Conservation (phyloP, 2,329 filamentous ascomycete genomes). For the Cryphonectria nitschkei region DNA sequence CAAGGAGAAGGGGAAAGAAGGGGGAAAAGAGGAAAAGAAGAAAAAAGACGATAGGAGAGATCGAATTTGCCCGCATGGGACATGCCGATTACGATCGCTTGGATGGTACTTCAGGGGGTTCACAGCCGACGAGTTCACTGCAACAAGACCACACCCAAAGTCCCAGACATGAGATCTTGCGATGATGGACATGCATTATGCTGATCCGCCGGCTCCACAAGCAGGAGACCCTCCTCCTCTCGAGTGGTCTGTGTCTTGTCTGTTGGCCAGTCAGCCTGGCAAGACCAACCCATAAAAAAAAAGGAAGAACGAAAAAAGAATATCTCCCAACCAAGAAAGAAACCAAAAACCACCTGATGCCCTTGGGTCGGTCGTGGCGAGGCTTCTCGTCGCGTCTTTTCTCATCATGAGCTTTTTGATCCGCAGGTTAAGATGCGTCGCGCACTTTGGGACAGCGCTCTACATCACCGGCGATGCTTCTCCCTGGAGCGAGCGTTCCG, state of each 20-base stretch:
- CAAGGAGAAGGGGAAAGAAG: neutral
- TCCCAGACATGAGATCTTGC: slow-evolving; percentile 6
- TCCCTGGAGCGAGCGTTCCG: neutral
- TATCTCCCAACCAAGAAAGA: no score
- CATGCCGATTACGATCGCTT: neutral
- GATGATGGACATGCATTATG: neutral
- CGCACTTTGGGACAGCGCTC: neutral
- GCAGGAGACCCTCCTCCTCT: neutral
- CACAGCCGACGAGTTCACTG: neutral
- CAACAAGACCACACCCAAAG: slow-evolving; percentile 3
- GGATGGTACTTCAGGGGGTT: neutral
- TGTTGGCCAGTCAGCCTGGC: neutral
- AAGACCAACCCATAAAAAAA: neutral
- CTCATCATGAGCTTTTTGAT: neutral
- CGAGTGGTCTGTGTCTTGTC: slow-evolving; percentile 5
- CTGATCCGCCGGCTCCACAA: slow-evolving; percentile 6
- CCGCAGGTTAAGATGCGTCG: neutral
- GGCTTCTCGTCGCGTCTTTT: neutral
- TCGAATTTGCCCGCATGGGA: neutral
- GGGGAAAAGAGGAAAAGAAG: neutral
- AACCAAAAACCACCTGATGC: neutral
- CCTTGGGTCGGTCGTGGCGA: neutral
- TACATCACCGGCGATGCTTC: neutral
- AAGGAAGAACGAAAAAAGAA: no score
- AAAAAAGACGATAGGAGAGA: neutral